Evolutionary conservation across 2,329 filamentous ascomycete species (phyloP).

Genomic region (Cladosporium velox): DNA sequence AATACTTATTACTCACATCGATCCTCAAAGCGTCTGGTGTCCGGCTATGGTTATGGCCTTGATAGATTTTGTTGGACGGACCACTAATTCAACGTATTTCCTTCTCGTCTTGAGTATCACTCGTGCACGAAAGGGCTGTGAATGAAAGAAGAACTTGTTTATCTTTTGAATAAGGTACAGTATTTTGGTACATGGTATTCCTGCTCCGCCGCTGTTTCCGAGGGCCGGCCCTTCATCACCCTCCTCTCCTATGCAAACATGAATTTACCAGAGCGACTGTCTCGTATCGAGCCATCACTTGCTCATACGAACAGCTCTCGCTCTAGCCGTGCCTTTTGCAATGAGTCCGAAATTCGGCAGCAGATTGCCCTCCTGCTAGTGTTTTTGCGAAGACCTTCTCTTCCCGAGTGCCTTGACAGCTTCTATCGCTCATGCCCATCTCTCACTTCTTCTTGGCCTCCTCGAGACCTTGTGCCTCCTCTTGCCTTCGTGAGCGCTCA

Average conservation of each 20-base stretch:
- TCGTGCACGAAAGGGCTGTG: neutral
- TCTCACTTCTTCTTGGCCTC: neutral
- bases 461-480: neutral
- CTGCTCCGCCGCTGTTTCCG: neutral
- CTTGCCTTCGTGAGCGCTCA: constrained; percentile 12
- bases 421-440: neutral
- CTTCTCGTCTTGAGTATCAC: neutral
- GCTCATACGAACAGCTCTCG: neutral
- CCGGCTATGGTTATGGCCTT: no score
- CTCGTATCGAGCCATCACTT: neutral
- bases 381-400: neutral
- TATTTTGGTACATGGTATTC: constrained; percentile 1
- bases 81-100: no score
- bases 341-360: neutral
- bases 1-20: neutral
- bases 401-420: neutral
- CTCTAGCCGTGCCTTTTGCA: neutral
- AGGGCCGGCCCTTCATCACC: neutral
- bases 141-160: neutral
- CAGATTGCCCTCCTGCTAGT: neutral
- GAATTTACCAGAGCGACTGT: neutral
- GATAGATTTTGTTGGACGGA: no score
- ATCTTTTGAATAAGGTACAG: neutral
- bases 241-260: neutral
- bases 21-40: neutral